Evolutionary conservation across 2,329 filamentous ascomycete genomes (phyloP), one percentile per base, ranked within the genome.

Genomic region (Cladosporium velox): DNA sequence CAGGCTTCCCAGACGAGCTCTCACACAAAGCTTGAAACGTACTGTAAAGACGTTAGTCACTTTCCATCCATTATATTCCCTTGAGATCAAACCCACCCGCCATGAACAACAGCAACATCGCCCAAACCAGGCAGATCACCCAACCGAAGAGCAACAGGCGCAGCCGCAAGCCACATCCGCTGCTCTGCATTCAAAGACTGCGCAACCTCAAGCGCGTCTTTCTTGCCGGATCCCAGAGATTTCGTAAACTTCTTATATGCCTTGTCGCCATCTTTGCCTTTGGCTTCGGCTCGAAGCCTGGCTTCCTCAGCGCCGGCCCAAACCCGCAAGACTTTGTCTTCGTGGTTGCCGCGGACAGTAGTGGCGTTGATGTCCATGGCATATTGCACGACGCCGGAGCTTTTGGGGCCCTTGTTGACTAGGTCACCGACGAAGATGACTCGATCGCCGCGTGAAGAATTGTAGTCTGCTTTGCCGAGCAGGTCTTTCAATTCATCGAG

Each of bases 341-440:
- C 63, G 63, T 65, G 63, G 28, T 65, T 65, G 63, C 63, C 63
- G 6, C 63, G 63, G n/a, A 65, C 63, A 15, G 55, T 65, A 1
- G 55, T 52, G 14, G 63, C 63, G 28, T 65, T 59, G 34, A 65
- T 51, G 47, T 60, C 55, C 44, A 65, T 65, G 34, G 57, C 55
- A 49, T 41, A 41, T 26, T 65, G 55, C 3, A 65, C 55, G 30
- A 59, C 63, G 41, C 54, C 54, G 15, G 63, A 44, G 18, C 63
- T 65, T 34, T 65, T 32, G 14, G 63, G 63, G 4, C 63, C 63
- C 18, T 65, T 65, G 24, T 59, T 59, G 28, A 65, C 35, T 8
- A 65, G 21, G 18, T 65, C 63, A 18, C 63, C 63, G 6, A 30
- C 49, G 24, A 60, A 59, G 12, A 65, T 65, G 30, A 65, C 32